phyloP scores from a whole-genome alignment of 108 stramenopile genomes.

The Skeletonema marinoi region DNA sequence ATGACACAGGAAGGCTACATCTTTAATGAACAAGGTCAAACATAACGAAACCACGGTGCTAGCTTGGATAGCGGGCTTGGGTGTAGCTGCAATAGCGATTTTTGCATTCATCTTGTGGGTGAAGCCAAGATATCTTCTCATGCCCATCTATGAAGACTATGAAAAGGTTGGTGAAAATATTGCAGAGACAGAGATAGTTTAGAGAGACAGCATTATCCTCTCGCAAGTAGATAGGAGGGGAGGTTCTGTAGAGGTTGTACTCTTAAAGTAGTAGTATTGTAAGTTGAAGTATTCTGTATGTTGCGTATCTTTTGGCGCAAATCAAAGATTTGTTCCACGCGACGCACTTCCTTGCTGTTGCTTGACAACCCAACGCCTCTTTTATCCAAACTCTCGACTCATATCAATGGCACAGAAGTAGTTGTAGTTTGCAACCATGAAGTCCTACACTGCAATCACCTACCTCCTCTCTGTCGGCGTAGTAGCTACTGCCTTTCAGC shows the following conservation, averaged over 20 bases:
- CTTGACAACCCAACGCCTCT: not conserved
- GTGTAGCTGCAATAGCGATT: not conserved
- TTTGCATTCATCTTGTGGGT: not conserved
- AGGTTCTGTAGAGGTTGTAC: no score
- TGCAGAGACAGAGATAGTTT: not conserved
- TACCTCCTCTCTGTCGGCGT: not conserved
- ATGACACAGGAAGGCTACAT: not conserved
- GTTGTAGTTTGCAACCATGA: not conserved
- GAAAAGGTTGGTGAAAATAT: not conserved
- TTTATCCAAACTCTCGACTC: not conserved
- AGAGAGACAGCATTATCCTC: not conserved
- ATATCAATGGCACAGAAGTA: not conserved
- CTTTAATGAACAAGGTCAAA: not conserved
- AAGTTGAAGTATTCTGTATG: not conserved
- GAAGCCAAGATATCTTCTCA: not conserved
- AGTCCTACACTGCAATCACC: not conserved
- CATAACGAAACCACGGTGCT: not conserved
- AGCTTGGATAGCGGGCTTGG: not conserved
- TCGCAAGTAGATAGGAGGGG: not conserved
- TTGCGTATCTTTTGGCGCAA: no score
- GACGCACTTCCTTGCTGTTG: not conserved
- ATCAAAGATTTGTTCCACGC: not conserved
- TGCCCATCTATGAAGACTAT: constrained; percentile 2
- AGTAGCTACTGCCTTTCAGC: not conserved
- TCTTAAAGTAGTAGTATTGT: not conserved